Conservation (phyloP, 208 protist species). For the Trypanosoma brucei region DNA sequence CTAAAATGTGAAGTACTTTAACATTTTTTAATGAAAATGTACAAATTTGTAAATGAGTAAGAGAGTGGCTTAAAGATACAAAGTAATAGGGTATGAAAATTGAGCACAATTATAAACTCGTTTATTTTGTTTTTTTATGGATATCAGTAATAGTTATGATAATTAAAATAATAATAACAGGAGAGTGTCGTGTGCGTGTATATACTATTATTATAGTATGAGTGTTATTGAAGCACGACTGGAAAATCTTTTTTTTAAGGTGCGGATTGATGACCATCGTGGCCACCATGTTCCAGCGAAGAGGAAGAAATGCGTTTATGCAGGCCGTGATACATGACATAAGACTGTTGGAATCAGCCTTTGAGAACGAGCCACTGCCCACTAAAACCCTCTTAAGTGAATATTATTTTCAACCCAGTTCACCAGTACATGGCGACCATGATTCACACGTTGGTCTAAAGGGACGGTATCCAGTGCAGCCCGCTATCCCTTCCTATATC, state of each 20-base stretch:
- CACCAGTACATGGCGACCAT: neutral
- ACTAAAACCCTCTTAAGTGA: neutral
- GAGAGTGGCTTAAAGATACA: too few species aligned
- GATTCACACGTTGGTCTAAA: neutral
- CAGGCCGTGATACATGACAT: neutral
- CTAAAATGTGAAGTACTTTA: too few species aligned
- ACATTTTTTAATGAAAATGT: too few species aligned
- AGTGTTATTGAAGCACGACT: too few species aligned
- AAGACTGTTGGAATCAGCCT: neutral
- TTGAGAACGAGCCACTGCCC: neutral
- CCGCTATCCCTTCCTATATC: neutral
- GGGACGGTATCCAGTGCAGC: neutral
- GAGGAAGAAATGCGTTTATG: neutral
- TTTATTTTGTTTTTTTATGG: too few species aligned
- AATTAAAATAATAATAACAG: too few species aligned
- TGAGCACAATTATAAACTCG: too few species aligned
- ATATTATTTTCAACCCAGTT: neutral
- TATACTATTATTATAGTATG: too few species aligned
- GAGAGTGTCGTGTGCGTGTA: too few species aligned
- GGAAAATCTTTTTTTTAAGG: neutral
- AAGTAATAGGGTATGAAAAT: too few species aligned
- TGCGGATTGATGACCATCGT: neutral
- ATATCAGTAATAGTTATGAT: too few species aligned
- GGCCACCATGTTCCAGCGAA: neutral
- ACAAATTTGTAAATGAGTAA: too few species aligned